Evolutionary conservation across 768 basidiomycete genomes (phyloP).

Genomic region (Lactarius sanguifluus): DNA sequence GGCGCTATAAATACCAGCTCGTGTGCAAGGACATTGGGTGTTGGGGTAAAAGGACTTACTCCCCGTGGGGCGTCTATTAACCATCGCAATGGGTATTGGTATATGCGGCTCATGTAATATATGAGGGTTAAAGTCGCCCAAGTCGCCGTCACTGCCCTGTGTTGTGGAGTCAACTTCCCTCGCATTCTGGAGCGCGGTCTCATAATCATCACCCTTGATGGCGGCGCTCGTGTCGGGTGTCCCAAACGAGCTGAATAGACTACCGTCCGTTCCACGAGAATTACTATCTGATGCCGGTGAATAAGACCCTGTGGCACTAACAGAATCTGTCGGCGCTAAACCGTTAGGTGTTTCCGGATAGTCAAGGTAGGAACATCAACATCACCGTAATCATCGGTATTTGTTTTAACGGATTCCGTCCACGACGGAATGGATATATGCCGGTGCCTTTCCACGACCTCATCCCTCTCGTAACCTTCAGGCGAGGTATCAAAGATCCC

Average conservation of each 20-base stretch:
- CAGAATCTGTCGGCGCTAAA: background rate
- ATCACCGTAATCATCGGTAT: background rate
- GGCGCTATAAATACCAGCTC: slow-evolving; percentile 35
- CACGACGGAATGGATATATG: background rate
- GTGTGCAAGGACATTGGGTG: background rate
- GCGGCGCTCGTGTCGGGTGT: background rate
- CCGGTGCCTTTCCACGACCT: background rate
- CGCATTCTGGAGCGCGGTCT: background rate
- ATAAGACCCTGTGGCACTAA: background rate
- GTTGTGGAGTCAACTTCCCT: background rate
- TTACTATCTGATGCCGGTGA: background rate
- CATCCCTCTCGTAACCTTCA: background rate
- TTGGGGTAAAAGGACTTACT: slow-evolving; percentile 34
- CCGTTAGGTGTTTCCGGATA: background rate
- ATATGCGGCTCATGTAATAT: slow-evolving; percentile 56
- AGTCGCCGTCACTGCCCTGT: slow-evolving; percentile 27
- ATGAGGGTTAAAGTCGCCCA: slow-evolving; percentile 61
- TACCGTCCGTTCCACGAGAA: background rate
- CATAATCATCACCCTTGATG: background rate
- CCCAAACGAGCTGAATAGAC: background rate
- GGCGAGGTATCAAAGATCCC: background rate
- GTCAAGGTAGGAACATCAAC: background rate
- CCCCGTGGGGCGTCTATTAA: slow-evolving; percentile 62
- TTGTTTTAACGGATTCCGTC: background rate
- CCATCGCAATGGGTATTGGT: slow-evolving; percentile 63